Evolutionary conservation across 2,329 filamentous ascomycete species (phyloP), one percentile per base, ranked within the genome.

Genomic region (Aspergillus ustus): DNA sequence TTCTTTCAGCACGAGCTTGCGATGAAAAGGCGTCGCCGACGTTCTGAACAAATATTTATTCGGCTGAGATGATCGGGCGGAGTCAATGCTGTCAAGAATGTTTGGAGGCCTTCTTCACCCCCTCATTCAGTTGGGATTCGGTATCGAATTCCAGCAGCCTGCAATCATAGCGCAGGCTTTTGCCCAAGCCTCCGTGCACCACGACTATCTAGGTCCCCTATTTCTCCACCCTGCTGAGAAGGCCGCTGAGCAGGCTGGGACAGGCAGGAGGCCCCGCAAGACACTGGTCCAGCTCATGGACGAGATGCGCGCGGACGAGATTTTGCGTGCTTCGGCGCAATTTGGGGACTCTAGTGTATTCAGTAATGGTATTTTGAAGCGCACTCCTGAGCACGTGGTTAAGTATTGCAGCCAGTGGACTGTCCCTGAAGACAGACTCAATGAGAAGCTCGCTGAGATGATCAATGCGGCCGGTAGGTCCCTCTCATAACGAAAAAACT

Each of bases 91-190:
- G 4, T 79, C 82, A 1, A 82, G 90, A 4, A 78, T 91, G 70
- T 91, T 84, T 66, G 82, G 82, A 4, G 86, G 85, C 77, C 28
- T 57, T 66, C 70, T 91, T 7, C 91, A 95, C 70, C 91, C 91
- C 4, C 78, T 93, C 29, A 92, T 96, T 63, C 91, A 95, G 74
- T 83, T 94, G n/a, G 90, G 91, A 61, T 93, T 91, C 70, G 92
- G 90, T 11, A 73, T 96, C 40, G 91, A 95, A 72, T 94, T 91
- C 80, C 69, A 82, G 5, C 91, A 93, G 72, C 90, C 91, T 1
- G 88, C 88, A 34, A 86, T 95, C 63, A 83, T 96, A 20, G 90
- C 91, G 7, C 86, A 92, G 77, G 91, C 82, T 1, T 83, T 96
- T 7, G 91, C 92, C 1, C 89, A 93, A 78, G 83, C 89, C 1